Evolutionary conservation across 192 early-diverging fungal species (phyloP).

Genomic region (Linderina pennispora): DNA sequence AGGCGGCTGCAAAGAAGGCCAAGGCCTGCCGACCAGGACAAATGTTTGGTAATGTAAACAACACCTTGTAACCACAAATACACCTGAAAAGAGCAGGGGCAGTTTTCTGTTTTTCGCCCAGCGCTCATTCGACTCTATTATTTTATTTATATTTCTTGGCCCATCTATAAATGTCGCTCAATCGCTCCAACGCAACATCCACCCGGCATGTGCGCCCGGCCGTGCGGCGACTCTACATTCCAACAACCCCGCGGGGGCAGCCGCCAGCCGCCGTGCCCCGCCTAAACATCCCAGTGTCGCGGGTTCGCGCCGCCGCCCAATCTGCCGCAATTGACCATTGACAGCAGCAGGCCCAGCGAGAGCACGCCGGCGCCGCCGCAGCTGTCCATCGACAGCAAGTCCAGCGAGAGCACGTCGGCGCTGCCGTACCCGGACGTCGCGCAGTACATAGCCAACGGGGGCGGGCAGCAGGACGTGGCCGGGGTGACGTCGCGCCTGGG

Average conservation of each 20-base stretch:
- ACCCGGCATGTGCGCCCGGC: conserved; percentile 14
- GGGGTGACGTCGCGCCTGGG: conserved; percentile 15
- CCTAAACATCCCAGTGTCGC: conserved; percentile 21
- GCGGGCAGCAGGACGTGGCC: too few species aligned
- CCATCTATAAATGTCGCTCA: too few species aligned
- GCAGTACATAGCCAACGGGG: too few species aligned
- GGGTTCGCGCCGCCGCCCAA: conserved; percentile 22
- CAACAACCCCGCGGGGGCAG: conserved; percentile 41
- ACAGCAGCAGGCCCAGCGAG: too few species aligned
- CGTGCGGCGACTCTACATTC: conserved; percentile 24
- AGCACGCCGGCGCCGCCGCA: too few species aligned
- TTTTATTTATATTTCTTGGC: too few species aligned
- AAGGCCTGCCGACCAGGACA: not conserved
- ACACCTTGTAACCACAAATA: too few species aligned
- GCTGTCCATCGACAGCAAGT: too few species aligned
- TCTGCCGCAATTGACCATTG: conserved; percentile 5
- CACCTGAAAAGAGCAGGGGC: too few species aligned
- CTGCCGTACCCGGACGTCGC: conserved; percentile 3
- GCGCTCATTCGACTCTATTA: too few species aligned
- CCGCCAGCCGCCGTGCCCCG: conserved; percentile 12
- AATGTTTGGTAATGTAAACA: not conserved
- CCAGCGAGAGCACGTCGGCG: conserved; percentile 8
- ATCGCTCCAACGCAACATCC: conserved; percentile 47
- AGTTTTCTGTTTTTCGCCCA: too few species aligned
- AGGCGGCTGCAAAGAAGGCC: not conserved